These are phyloP conservation scores for Rachicladosporium sp. DNA, from an alignment of 2,329 filamentous ascomycete genomes.

Conservation along the genomic window DNA sequence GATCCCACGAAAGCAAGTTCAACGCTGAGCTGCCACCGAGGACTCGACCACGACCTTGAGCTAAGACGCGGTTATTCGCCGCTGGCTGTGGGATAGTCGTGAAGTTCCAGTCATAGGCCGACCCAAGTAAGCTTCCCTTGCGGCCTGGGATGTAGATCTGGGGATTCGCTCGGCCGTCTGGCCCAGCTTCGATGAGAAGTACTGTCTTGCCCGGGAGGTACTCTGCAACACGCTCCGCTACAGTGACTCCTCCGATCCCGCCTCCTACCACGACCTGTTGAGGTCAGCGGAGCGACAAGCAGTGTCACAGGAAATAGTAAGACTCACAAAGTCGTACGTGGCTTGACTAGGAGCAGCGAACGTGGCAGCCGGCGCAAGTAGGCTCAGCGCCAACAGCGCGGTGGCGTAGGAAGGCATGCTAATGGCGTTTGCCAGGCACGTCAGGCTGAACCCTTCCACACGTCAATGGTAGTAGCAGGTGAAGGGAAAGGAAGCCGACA, in stretches of 20 bases:
- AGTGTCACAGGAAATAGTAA: too few relatives aligned
- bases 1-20: slow-evolving; percentile 29
- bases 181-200: slow-evolving; percentile 15
- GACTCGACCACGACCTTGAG: slow-evolving; percentile 36
- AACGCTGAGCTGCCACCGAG: slow-evolving; percentile 37
- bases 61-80: slow-evolving; percentile 29
- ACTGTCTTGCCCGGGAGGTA: slow-evolving; percentile 9
- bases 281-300: background rate
- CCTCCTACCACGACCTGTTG: slow-evolving; percentile 16
- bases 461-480: background rate
- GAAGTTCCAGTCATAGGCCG: slow-evolving; percentile 31
- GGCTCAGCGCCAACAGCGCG: background rate
- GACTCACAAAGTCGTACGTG: slow-evolving; percentile 3
- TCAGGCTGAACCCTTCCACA: background rate
- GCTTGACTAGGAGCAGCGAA: background rate
- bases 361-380: background rate
- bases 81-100: slow-evolving; percentile 29
- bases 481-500: background rate
- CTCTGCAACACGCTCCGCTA: slow-evolving; percentile 13
- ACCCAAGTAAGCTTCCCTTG: slow-evolving; percentile 12
- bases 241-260: slow-evolving; percentile 13
- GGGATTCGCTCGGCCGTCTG: slow-evolving; percentile 7
- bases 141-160: slow-evolving; percentile 13
- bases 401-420: slow-evolving; percentile 1
- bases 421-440: background rate